phyloP scores from a whole-genome alignment of 208 protist genomes.

The Herpetomonas samuelpessoai region DNA sequence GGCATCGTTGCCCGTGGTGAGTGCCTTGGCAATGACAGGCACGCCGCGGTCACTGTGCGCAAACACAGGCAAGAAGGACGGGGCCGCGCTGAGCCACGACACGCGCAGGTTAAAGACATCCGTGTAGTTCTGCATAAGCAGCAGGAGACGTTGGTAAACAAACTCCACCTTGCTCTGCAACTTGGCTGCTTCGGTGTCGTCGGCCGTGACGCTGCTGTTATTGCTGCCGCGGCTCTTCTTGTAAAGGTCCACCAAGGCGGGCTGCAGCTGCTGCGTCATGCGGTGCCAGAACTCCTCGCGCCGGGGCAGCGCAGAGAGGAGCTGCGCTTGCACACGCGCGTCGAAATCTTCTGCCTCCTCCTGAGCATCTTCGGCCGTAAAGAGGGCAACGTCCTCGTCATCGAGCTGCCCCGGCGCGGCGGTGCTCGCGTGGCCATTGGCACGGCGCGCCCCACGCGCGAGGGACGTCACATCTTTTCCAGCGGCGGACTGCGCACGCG shows the following conservation, averaged over 20 bases:
- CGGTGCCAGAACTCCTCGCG: conserved; percentile 92
- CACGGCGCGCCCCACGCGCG: neutral
- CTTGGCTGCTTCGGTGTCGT: conserved; percentile 10
- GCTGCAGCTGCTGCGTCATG: conserved; percentile 88
- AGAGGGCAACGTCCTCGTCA: conserved; percentile 3
- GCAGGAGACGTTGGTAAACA: conserved; percentile 70
- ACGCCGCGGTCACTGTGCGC: neutral
- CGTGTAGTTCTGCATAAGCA: conserved; percentile 75
- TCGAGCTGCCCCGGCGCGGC: conserved; percentile 10
- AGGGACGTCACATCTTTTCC: neutral
- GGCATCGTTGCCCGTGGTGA: conserved; percentile 40
- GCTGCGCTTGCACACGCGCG: conserved; percentile 55
- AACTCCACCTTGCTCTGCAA: conserved; percentile 43
- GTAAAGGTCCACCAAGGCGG: conserved; percentile 23
- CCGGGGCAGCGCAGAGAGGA: conserved; percentile 62
- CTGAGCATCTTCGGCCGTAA: conserved; percentile 10
- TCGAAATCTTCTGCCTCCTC: conserved; percentile 70
- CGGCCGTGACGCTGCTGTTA: neutral
- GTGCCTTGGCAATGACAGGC: conserved; percentile 38
- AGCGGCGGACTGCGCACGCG: neutral
- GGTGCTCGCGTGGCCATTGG: neutral
- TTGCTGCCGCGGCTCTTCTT: conserved; percentile 1
- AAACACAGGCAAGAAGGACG: conserved; percentile 54
- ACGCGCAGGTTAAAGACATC: conserved; percentile 77
- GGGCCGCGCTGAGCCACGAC: conserved; percentile 77